phyloP scores from a whole-genome alignment of 306 rosid species.

The Acacia confusa region DNA sequence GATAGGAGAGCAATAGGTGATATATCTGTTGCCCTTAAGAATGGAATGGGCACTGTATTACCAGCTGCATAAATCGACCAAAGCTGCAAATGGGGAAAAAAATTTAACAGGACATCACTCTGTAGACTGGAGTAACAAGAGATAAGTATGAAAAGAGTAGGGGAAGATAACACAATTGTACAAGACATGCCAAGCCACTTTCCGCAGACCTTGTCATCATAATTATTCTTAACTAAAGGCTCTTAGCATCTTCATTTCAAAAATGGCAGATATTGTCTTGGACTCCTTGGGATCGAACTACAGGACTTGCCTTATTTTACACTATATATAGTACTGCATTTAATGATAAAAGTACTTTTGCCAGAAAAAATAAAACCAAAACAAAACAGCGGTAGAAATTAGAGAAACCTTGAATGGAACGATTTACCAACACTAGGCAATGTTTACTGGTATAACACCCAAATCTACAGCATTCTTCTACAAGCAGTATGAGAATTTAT shows the following conservation, averaged over 20 bases:
- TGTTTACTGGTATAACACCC: neutral
- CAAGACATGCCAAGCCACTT: conserved; percentile 14
- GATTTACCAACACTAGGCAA: neutral
- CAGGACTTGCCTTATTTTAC: neutral
- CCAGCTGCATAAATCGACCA: conserved; percentile 99
- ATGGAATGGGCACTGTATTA: conserved; percentile 93
- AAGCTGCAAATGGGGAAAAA: conserved; percentile 58
- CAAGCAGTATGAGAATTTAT: neutral
- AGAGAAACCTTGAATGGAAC: conserved; percentile 1
- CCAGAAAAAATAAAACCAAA: neutral
- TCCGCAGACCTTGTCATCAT: neutral
- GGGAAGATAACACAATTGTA: neutral
- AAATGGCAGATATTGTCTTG: neutral
- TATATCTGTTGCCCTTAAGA: conserved; percentile 96
- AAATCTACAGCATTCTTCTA: neutral
- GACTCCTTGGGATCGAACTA: neutral
- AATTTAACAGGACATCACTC: conserved; percentile 9
- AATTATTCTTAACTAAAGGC: neutral
- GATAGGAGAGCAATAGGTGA: conserved; percentile 97
- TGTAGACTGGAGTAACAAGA: conserved; percentile 5
- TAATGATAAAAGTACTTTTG: neutral
- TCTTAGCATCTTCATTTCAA: neutral
- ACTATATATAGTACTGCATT: neutral
- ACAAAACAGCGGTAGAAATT: neutral
- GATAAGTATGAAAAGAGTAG: neutral